Evolutionary conservation across 2,329 filamentous ascomycete species (phyloP).

Genomic region (Penicillium glabrum): DNA sequence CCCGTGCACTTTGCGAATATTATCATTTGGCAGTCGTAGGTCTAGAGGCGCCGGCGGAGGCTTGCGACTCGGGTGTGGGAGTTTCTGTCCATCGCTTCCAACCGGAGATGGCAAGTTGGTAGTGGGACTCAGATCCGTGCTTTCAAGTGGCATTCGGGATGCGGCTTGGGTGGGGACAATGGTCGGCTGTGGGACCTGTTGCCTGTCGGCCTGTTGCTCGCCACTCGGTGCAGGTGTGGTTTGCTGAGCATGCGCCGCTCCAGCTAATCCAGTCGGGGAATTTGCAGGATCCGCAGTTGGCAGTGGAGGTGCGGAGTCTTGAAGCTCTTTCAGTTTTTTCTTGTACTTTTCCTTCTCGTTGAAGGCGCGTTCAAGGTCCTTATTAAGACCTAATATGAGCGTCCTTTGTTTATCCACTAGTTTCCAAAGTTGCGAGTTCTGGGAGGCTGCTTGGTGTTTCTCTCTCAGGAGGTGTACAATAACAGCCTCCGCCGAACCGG

Average conservation of each 20-base stretch:
- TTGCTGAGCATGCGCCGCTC: not conserved
- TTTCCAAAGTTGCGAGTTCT: constrained; percentile 92
- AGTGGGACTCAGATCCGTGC: constrained; percentile 22
- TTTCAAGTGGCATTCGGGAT: constrained; percentile 11
- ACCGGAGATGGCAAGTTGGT: constrained; percentile 14
- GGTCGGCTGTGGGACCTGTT: constrained; percentile 1
- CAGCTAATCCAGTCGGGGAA: not conserved
- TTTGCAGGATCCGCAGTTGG: constrained; percentile 19
- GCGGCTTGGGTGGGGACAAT: constrained; percentile 6
- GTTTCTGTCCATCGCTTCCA: constrained; percentile 17
- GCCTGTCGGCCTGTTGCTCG: not conserved
- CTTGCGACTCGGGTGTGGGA: constrained; percentile 69
- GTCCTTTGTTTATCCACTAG: constrained; percentile 93
- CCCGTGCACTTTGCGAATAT: constrained; percentile 44
- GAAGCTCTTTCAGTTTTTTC: constrained; percentile 79
- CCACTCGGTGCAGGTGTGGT: not conserved
- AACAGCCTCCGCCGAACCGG: constrained; percentile 84
- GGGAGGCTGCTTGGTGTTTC: constrained; percentile 82
- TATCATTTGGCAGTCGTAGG: constrained; percentile 52
- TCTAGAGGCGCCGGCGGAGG: constrained; percentile 82
- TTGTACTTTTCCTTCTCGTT: constrained; percentile 95
- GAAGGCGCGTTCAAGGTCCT: constrained; percentile 83
- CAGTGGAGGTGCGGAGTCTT: constrained; percentile 48
- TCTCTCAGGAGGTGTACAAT: constrained; percentile 88
- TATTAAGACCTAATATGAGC: constrained; percentile 91